Evolutionary conservation across 2,329 filamentous ascomycete species (phyloP).

Genomic region (Trichoderma sp.): DNA sequence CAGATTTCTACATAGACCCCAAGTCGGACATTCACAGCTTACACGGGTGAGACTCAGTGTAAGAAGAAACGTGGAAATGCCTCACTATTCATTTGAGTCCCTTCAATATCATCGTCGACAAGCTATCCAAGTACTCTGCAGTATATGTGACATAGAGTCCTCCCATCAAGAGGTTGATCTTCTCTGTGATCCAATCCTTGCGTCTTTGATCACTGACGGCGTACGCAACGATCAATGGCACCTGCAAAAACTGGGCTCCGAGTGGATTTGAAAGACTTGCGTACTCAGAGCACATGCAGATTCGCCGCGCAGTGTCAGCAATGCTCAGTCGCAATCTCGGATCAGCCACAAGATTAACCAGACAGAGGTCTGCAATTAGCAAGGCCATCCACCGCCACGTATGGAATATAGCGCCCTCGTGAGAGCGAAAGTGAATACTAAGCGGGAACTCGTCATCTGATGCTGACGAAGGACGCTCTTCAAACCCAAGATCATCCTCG

Average conservation of each 20-base stretch:
- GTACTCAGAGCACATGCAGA: slow-evolving; percentile 2
- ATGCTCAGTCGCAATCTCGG: not conserved
- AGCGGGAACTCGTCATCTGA: not conserved
- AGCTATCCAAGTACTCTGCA: not conserved
- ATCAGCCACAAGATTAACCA: not conserved
- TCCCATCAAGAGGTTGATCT: not conserved
- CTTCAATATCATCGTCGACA: not conserved
- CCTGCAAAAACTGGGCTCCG: not conserved
- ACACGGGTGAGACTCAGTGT: too few relatives aligned
- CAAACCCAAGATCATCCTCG: not conserved
- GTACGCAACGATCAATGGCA: not conserved
- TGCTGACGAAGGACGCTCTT: not conserved
- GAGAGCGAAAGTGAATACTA: not conserved
- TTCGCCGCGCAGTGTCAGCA: not conserved
- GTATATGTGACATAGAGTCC: not conserved
- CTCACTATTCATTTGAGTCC: not conserved
- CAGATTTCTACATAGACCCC: not conserved
- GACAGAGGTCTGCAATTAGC: not conserved
- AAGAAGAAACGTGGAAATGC: not conserved
- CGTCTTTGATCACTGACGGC: not conserved
- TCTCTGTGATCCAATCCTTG: not conserved
- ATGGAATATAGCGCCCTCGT: not conserved
- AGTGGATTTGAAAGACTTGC: not conserved
- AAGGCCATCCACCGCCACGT: slow-evolving; percentile 1
- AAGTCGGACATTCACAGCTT: not conserved